Evolutionary conservation across 177 flowering plant genomes (phyloP), one percentile per base, ranked within the genome.

Genomic region (Telopea speciosissima): DNA sequence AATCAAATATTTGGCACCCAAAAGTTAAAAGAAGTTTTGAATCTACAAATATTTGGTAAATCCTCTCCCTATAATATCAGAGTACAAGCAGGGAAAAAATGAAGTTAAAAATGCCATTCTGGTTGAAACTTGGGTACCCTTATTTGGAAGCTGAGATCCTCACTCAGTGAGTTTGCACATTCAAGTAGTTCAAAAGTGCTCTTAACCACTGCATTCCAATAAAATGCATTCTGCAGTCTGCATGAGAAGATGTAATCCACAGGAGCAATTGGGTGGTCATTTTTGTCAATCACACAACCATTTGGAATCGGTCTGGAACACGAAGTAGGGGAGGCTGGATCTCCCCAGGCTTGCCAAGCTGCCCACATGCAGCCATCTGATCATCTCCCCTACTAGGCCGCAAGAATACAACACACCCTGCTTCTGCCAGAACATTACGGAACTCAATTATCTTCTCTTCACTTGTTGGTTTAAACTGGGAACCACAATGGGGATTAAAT

Each of bases 351-450:
- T 82, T 89, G 66, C 98, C 97, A 23, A 94, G 97, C 79, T 94
- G 97, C 69, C 98, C 97, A 65, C 98, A 94, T 14, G 98, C 97
- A 71, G 98, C 97, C 98, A 94, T 94, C 81, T 88, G 83, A 81
- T 92, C 98, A 77, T 94, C 89, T 23, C 98, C 96, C 82, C 96
- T 81, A 76, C 97, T 94, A 42, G 42, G 77, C 63, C 98, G 81
- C 78, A 86, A 56, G 69, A 94, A 82, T 68, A 90, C 98, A 3
- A 81, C 75, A 63, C 86, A 86, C 24, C 96, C 93, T 11, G 85
- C 95, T 76, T 85, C 84, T 1, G 92, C 92, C 36, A 94, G 82
- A 69, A 84, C 64, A 73, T 92, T 92, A 21, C 96, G 81, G 63
- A 94, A 94, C 78, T 83, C 86, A 8, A 92, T 83, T 88, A 94